Base-by-base conservation (phyloP, 306 rosid species). In the Vigna reflexopilosa region DNA sequence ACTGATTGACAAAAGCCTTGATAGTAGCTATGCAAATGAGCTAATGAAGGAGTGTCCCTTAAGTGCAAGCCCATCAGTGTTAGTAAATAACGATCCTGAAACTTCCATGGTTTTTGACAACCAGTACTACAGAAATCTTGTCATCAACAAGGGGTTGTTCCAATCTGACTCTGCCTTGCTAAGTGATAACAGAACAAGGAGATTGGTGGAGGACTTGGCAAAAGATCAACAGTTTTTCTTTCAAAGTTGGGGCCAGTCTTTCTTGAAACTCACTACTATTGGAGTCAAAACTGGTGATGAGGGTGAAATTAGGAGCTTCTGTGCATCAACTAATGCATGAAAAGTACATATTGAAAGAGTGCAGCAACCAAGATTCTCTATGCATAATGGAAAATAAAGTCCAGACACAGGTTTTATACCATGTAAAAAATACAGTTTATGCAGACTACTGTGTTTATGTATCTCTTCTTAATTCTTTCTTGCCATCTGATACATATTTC, bases 161-260 rank as follows among this genome's bases (percentile, higher is more conserved):
- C 94, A 87, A 34, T 93, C 97, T 9, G 96, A 93, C 81, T 90
- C 97, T 26, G 82, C 80, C 45, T 80, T 93, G 24, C 71, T 89
- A 1, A 80, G n/a, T 4, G 89, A 89, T 26, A 57, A 56, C 4
- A 83, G 88, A 72, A 88, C 97, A 28, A 83, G 83, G 77, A 78
- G 73, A 19, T 61, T 36, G 5, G 94, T 90, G 4, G 77, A 80
- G 75, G 80, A 73, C 16, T 81, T 93, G 22, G 96, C 96, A 15
- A 78, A 79, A 7, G 90, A 93, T 70, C 90, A 90, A 82, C 76
- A 65, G 56, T 77, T 82, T 61, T 90, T 93, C 77, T 89, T 90
- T 64, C 61, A 85, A n/a, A 85, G 67, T 19, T 93, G 97, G 97
- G 77, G 75, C 56, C 87, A 71, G 59, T 90, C 96, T 1, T 61